These are phyloP conservation scores for Cyberlindnera nakhonratchasimensis DNA, from an alignment of 805 yeast species.

Conservation along the genomic window DNA sequence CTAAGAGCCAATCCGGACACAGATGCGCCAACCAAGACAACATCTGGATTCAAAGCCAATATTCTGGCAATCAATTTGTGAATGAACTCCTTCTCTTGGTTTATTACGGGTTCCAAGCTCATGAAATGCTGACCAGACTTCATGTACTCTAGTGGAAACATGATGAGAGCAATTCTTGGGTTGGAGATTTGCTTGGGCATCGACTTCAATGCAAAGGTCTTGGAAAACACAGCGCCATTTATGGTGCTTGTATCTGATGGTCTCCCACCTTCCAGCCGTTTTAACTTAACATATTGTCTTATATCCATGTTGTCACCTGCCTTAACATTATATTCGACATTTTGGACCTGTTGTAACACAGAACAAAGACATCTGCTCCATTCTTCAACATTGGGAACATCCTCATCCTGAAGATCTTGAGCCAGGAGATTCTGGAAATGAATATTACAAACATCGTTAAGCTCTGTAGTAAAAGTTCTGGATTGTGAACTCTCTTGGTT, in stretches of 20 bases:
- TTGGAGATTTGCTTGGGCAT: constrained; percentile 64
- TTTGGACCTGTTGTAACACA: constrained; percentile 52
- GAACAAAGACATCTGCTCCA: constrained; percentile 59
- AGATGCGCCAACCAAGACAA: constrained; percentile 73
- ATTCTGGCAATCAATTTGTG: constrained; percentile 78
- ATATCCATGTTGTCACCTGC: constrained; percentile 78
- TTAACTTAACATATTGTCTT: constrained; percentile 84
- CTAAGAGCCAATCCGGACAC: constrained; percentile 81
- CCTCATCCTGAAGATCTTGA: constrained; percentile 64
- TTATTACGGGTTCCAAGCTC: constrained; percentile 76
- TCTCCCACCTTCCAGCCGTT: constrained; percentile 74
- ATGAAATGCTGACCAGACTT: constrained; percentile 75
- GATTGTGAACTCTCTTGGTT: constrained; percentile 1
- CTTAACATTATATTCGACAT: constrained; percentile 54
- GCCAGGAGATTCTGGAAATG: constrained; percentile 50
- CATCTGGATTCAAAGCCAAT: constrained; percentile 69
- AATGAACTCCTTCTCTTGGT: constrained; percentile 84
- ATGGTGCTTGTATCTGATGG: constrained; percentile 57
- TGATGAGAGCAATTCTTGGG: constrained; percentile 77
- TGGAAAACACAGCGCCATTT: constrained; percentile 83
- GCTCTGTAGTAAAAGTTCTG: constrained; percentile 20
- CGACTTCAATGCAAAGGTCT: constrained; percentile 69
- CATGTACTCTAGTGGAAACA: constrained; percentile 86
- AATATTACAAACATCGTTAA: constrained; percentile 34
- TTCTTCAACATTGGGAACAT: constrained; percentile 41